Conservation (phyloP, 306 rosid genomes). For the Prunus campanulata region DNA sequence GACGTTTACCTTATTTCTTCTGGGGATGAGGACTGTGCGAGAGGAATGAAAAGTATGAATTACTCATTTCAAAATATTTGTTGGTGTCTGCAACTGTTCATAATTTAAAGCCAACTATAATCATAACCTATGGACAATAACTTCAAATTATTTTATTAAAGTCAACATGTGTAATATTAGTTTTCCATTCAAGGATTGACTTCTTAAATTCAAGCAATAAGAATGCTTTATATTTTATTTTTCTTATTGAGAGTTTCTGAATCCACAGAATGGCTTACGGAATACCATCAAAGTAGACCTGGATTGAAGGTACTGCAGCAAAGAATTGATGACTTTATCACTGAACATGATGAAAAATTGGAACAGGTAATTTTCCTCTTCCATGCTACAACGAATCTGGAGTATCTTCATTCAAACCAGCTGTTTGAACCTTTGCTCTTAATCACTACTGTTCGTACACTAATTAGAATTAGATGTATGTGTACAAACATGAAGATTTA, state of each 20-base stretch:
- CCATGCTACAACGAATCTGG: background rate
- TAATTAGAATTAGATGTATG: background rate
- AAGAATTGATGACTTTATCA: conserved; percentile 65
- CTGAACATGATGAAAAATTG: conserved; percentile 57
- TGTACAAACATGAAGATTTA: background rate
- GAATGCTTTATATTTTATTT: conserved; percentile 9
- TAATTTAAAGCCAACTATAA: background rate
- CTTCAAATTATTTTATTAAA: background rate
- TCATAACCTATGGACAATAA: background rate
- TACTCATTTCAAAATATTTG: background rate
- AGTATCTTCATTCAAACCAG: background rate
- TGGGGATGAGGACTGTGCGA: conserved; percentile 39
- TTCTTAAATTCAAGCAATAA: background rate
- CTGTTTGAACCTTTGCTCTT: background rate
- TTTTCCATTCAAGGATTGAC: background rate
- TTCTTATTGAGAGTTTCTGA: conserved; percentile 25
- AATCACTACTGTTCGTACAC: background rate
- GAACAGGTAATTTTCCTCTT: conserved; percentile 51
- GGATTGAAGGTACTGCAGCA: conserved; percentile 61
- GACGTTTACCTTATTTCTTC: conserved; percentile 38
- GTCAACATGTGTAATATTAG: background rate
- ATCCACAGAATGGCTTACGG: conserved; percentile 73
- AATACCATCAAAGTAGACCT: conserved; percentile 69
- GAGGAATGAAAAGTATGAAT: conserved; percentile 50
- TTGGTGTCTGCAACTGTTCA: background rate